Base-by-base conservation (phyloP, 73 alveolate genomes). In the Paramecium caudatum region DNA sequence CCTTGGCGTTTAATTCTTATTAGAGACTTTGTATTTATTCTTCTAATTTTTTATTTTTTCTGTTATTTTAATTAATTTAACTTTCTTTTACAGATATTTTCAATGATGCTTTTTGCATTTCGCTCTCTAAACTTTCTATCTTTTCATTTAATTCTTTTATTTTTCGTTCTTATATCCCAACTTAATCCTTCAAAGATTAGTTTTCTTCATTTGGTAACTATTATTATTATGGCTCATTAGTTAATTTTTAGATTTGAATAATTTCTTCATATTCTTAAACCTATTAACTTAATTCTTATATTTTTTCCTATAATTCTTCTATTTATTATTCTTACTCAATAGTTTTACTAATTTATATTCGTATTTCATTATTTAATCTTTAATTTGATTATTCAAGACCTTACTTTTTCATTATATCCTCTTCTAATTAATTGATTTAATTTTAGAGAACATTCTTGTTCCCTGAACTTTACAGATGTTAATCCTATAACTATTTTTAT, bases 351-450 rank as follows among this genome's bases (percentile, higher is more conserved):
- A 55, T 55, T 55, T 55, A 55, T 55, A 55, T 27, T 55, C 27
- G 23, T 6, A 55, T 55, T 21, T 55, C 80, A 55, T 55, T 27
- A 55, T 55, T 55, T 23, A 55, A 55, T 55, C 80, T 55, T 55
- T 23, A 55, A 10, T 55, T 55, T 7, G 41, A 55, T 55, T 55
- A 55, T 55, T 55, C 80, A 10, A 55, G 30, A 5, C 80, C 46
- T 55, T 55, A 21, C 30, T 55, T 55, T 7, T 1, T 27, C 80
- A 55, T 55, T 23, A 55, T 10, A 12, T 55, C 80, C 30, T 23
- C 80, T 55, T 55, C 80, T 5, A 55, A 27, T 21, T 25, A 27
- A 5, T 55, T 25, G 12, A 55, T 55, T 55, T 55, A 55, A 27
- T 55, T 27, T 55, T 55, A 55, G 36, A 1, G 30, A 10, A 27